Conservation (phyloP, 306 rosid species). For the Casuarina cunninghamiana region DNA sequence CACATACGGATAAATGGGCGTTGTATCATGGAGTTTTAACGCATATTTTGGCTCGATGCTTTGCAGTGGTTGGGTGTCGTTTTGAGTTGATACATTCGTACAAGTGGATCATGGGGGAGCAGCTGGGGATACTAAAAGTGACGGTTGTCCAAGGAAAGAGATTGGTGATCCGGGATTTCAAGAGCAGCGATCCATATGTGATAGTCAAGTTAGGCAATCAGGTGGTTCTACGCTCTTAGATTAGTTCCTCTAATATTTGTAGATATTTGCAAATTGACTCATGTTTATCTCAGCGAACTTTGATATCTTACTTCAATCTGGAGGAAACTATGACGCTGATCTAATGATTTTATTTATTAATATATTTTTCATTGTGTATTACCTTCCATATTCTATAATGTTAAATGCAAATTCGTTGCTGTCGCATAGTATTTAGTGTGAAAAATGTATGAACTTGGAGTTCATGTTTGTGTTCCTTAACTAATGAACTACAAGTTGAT, state of each 20-base stretch:
- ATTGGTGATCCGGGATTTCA: conserved; percentile 93
- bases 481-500: no score
- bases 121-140: conserved; percentile 69
- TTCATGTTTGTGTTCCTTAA: neutral
- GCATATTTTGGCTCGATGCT: conserved; percentile 7
- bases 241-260: neutral
- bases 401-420: neutral
- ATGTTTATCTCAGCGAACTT: neutral
- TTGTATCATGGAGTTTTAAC: neutral
- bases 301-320: neutral
- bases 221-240: conserved; percentile 38
- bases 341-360: neutral
- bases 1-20: neutral
- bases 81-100: conserved; percentile 8
- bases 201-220: conserved; percentile 85
- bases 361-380: neutral
- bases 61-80: conserved; percentile 12
- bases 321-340: neutral
- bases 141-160: conserved; percentile 74
- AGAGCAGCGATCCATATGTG: conserved; percentile 96
- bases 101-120: conserved; percentile 58
- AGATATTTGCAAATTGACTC: neutral
- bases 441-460: neutral
- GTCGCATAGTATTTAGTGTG: neutral
- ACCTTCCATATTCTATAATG: neutral